phyloP scores from a whole-genome alignment of 1,284 basidiomycete species.

The Xerocomus amazonicus region DNA sequence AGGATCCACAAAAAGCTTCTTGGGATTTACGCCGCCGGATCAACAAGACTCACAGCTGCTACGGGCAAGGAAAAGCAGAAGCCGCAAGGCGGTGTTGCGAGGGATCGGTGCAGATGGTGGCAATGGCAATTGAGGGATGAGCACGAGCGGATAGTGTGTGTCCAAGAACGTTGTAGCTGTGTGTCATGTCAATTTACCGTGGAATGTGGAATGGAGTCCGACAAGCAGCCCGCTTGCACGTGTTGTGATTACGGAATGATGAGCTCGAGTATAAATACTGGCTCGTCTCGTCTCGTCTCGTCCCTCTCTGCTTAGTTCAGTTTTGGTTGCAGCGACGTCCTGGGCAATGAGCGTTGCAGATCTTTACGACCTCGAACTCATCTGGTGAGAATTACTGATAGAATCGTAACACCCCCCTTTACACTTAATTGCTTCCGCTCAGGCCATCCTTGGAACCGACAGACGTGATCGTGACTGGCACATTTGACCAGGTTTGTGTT shows the following conservation, averaged over 20 bases:
- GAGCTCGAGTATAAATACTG: constrained; percentile 23
- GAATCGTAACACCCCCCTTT: not conserved
- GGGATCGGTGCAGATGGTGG: constrained; percentile 35
- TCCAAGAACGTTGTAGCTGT: constrained; percentile 13
- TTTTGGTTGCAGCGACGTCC: constrained; percentile 21
- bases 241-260: constrained; percentile 27
- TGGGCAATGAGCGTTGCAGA: constrained; percentile 34
- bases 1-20: constrained; percentile 24
- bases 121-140: constrained; percentile 2
- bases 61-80: constrained; percentile 48
- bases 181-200: constrained; percentile 8
- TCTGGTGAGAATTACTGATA: constrained; percentile 39
- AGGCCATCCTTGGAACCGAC: constrained; percentile 51
- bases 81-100: constrained; percentile 46
- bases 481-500: constrained; percentile 68
- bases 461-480: constrained; percentile 67
- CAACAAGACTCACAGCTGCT: constrained; percentile 32
- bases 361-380: constrained; percentile 44
- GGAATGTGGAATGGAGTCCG: too few relatives aligned
- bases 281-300: not conserved
- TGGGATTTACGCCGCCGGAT: constrained; percentile 52
- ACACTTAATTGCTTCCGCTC: constrained; percentile 12
- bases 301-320: constrained; percentile 7
- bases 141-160: too few relatives aligned
- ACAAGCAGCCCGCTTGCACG: constrained; percentile 8